Evolutionary conservation across 192 early-diverging fungal species (phyloP).

Genomic region (Anaeromyces robustus): DNA sequence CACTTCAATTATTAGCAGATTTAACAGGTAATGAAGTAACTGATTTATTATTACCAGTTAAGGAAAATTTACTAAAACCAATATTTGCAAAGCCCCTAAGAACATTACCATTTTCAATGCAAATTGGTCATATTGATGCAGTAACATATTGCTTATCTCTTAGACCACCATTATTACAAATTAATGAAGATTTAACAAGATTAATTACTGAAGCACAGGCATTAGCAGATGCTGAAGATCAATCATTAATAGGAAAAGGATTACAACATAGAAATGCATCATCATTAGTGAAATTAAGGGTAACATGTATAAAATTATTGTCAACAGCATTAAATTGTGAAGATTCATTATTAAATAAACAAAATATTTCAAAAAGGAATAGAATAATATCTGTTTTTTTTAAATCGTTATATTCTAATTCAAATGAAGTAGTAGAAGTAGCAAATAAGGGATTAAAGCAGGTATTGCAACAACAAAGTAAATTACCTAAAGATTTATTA

Average conservation of each 20-base stretch:
- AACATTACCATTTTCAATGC: constrained; percentile 86
- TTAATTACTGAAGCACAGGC: constrained; percentile 81
- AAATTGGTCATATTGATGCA: constrained; percentile 97
- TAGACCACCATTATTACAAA: constrained; percentile 69
- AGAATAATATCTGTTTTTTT: constrained; percentile 96
- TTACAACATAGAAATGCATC: constrained; percentile 66
- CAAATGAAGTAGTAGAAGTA: constrained; percentile 83
- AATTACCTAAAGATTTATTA: constrained; percentile 83
- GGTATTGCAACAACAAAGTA: constrained; percentile 64
- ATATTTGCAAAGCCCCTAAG: constrained; percentile 96
- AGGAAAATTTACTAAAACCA: constrained; percentile 69
- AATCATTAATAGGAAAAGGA: constrained; percentile 71
- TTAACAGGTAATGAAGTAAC: constrained; percentile 66
- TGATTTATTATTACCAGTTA: constrained; percentile 63
- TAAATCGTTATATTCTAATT: constrained; percentile 93
- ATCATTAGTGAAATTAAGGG: constrained; percentile 70
- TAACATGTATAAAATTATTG: constrained; percentile 92
- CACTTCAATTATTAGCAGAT: constrained; percentile 64
- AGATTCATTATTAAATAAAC: constrained; percentile 53
- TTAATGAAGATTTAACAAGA: constrained; percentile 81
- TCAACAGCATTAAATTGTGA: constrained; percentile 80
- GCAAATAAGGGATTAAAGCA: constrained; percentile 79
- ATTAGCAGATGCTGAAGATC: constrained; percentile 93
- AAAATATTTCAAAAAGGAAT: constrained; percentile 55
- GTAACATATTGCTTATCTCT: constrained; percentile 90